phyloP scores from a whole-genome alignment of 495 filamentous ascomycete genomes.

The Penicillium riverlandense region DNA sequence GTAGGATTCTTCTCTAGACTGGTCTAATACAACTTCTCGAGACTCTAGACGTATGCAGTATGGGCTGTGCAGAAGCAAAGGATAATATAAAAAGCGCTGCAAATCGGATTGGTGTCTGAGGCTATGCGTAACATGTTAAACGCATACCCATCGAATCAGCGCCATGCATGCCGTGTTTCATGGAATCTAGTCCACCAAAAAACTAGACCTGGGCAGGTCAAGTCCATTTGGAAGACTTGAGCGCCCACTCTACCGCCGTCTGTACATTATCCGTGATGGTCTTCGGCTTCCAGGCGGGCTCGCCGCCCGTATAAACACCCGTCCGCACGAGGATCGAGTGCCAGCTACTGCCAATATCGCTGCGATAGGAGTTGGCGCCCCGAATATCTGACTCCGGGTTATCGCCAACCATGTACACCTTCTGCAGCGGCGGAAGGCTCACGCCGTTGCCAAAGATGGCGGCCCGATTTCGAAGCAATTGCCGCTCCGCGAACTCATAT shows the following conservation, averaged over 20 bases:
- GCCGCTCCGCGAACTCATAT: constrained; percentile 75
- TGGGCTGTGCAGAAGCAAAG: not conserved
- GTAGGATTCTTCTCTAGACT: no score
- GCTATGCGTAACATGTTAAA: not conserved
- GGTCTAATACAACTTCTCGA: no score
- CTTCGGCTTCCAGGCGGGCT: constrained; percentile 46
- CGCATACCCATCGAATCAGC: not conserved
- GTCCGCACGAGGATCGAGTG: constrained; percentile 73
- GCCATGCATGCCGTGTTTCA: not conserved
- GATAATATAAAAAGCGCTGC: no score
- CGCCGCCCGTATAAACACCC: constrained; percentile 65
- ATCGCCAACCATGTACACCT: constrained; percentile 96
- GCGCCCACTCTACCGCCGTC: constrained; percentile 57
- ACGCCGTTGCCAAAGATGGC: constrained; percentile 28
- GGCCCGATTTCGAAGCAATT: constrained; percentile 54
- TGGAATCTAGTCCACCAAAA: not conserved
- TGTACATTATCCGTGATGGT: constrained; percentile 61
- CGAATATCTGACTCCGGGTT: constrained; percentile 89
- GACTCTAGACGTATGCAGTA: no score
- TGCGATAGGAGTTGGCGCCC: constrained; percentile 75
- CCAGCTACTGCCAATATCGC: constrained; percentile 65
- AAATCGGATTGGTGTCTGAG: not conserved
- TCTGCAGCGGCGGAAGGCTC: constrained; percentile 40
- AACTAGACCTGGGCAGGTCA: not conserved
- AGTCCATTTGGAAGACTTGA: constrained; percentile 43